Evolutionary conservation across 2,329 filamentous ascomycete species (phyloP).

Genomic region (Xylariales sp.): DNA sequence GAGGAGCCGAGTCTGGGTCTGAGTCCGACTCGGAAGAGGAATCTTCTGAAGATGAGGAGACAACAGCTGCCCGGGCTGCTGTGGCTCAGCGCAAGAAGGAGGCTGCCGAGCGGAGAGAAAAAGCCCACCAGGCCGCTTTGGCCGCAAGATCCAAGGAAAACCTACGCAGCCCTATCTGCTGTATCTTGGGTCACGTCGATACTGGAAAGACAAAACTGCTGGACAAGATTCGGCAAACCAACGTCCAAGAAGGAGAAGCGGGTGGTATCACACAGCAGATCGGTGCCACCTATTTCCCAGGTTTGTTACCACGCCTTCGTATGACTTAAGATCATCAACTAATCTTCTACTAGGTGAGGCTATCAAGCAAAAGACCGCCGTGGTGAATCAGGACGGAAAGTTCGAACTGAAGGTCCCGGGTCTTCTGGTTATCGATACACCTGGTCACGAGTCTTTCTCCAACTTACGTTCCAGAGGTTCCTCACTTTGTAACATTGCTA

Average conservation of each 20-base stretch:
- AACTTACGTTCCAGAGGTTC: slow-evolving; percentile 97
- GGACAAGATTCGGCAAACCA: slow-evolving; percentile 98
- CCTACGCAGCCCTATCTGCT: slow-evolving; percentile 97
- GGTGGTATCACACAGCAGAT: slow-evolving; percentile 99
- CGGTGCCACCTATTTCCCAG: slow-evolving; percentile 97
- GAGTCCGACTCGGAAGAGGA: slow-evolving; percentile 63
- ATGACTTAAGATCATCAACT: neutral
- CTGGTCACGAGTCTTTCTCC: slow-evolving; percentile 99
- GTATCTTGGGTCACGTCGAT: slow-evolving; percentile 99
- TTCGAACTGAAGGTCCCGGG: slow-evolving; percentile 99
- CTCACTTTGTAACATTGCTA: slow-evolving; percentile 98
- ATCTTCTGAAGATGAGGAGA: slow-evolving; percentile 76
- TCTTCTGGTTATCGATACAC: slow-evolving; percentile 96
- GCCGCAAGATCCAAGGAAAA: slow-evolving; percentile 93
- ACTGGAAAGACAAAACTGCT: slow-evolving; percentile 99
- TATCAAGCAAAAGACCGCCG: slow-evolving; percentile 89
- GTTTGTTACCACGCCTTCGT: slow-evolving; percentile 18
- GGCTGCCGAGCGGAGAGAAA: slow-evolving; percentile 87
- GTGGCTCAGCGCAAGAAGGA: slow-evolving; percentile 86
- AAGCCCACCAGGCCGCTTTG: slow-evolving; percentile 90
- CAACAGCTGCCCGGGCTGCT: slow-evolving; percentile 77
- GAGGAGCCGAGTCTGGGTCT: slow-evolving; percentile 62
- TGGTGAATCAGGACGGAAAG: slow-evolving; percentile 88
- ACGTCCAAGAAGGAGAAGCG: slow-evolving; percentile 98
- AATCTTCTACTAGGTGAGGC: slow-evolving; percentile 73